Conservation (phyloP, 2,329 filamentous ascomycete genomes). For the Exophiala alcalophila region DNA sequence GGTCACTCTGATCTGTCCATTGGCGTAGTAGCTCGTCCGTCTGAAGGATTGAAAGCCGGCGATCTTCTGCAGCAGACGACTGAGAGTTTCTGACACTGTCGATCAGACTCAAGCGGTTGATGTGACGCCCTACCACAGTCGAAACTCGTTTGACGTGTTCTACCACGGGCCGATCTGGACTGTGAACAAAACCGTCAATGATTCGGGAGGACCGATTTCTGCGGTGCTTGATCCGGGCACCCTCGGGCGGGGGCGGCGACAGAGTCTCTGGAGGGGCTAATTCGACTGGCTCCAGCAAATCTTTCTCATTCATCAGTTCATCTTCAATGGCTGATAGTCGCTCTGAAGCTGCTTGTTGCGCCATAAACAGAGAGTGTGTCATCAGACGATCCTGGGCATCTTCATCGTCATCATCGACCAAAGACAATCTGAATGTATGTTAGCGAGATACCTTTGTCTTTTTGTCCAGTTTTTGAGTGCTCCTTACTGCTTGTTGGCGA, state of each 20-base stretch:
- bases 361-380: slow-evolving; percentile 3
- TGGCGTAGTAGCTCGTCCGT: slow-evolving; percentile 4
- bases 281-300: not conserved
- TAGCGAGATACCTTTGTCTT: no score
- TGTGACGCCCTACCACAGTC: not conserved
- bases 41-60: slow-evolving; percentile 3
- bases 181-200: no score
- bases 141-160: not conserved
- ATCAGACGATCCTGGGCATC: slow-evolving; percentile 6
- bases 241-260: no score
- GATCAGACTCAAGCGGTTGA: not conserved
- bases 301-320: not conserved
- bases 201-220: no score
- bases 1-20: slow-evolving; percentile 8
- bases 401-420: slow-evolving; percentile 3
- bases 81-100: not conserved
- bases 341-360: slow-evolving; percentile 7
- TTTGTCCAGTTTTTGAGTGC: not conserved
- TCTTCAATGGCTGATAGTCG: slow-evolving; percentile 1
- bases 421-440: no score
- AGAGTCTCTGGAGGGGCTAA: not conserved
- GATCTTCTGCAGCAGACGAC: not conserved
- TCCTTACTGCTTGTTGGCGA: slow-evolving; percentile 3
- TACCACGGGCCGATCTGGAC: no score
- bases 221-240: no score